Base-by-base conservation (phyloP, 2,329 filamentous ascomycete species). In the Cladophialophora immunda region DNA sequence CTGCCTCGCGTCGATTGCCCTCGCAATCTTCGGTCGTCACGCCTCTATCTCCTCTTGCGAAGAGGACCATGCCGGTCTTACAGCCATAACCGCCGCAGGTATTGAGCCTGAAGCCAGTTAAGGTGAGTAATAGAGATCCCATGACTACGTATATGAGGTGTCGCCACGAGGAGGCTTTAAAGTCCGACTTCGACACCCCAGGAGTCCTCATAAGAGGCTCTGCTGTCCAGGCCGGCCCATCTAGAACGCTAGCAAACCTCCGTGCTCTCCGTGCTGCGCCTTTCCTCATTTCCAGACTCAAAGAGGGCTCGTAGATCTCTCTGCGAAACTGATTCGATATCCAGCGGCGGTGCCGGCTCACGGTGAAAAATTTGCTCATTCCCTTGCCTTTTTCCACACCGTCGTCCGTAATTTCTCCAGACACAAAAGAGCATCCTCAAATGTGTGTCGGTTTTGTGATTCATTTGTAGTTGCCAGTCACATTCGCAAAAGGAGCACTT, bases 291-390 rank as follows among this genome's bases (percentile, higher is more conserved):
- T 34, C 27, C 54, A 56, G 29, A 36, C 54, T 56, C 54, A 36
- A 56, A 56, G 54, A 56, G 54, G 54, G 54, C 29, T 22, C 54
- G 54, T 34, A 57, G 19, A 57, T 57, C 32, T 38, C 54, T 57
- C 30, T 57, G 32, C 54, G 30, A 36, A 38, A 57, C 54, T 22
- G 54, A 38, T 57, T 57, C 54, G 54, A 36, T 56, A 22, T 56
- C 54, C 54, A 56, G 54, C 54, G 32, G 30, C 54, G 54, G 32
- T 57, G 54, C 54, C 32, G 54, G 54, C 32, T 38, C 54, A 38
- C 54, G 54, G n/a, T 38, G 54, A 38, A 57, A 57, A 25, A 57
- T 57, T 38, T 57, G 54, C 54, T 57, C 32, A 38, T 57, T 57
- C n/a, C 54, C 54, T 38, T 38, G 54, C 32, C 54, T 57, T 38